A percentile compares a stretch with the other conserved stretches of the same genome.
Evolutionary conservation across 148 eudicot genomes (phyloP).

Genomic region (Persicaria maculosa): DNA sequence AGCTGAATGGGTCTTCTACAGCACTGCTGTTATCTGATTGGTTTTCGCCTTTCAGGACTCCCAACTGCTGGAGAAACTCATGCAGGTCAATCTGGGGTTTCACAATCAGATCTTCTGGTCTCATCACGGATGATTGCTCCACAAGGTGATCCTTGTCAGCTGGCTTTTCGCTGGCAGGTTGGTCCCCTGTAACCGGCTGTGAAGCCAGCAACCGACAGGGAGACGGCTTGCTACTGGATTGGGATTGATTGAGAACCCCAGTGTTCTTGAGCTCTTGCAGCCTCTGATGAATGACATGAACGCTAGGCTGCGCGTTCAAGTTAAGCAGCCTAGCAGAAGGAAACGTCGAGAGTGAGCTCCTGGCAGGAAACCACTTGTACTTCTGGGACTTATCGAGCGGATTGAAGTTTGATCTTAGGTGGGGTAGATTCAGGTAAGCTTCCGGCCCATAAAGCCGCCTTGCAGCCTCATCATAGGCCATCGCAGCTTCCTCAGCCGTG

Average conservation of each 20-base stretch:
- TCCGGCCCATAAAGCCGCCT: constrained; percentile 79
- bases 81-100: constrained; percentile 86
- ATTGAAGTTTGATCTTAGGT: constrained; percentile 58
- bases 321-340: constrained; percentile 56
- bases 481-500: constrained; percentile 91
- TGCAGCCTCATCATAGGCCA: constrained; percentile 97
- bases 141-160: constrained; percentile 8
- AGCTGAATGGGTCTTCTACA: constrained; percentile 11
- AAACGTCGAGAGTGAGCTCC: constrained; percentile 34
- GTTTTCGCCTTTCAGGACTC: constrained; percentile 46
- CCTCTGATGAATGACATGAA: constrained; percentile 70
- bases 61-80: constrained; percentile 80
- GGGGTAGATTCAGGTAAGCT: constrained; percentile 82
- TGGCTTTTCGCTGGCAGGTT: background rate
- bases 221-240: constrained; percentile 23
- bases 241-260: constrained; percentile 18
- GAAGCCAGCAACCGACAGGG: constrained; percentile 12
- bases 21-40: constrained; percentile 6
- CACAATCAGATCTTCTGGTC: constrained; percentile 16
- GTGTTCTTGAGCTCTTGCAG: constrained; percentile 66
- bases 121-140: constrained; percentile 15
- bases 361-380: constrained; percentile 59
- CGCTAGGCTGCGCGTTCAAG: constrained; percentile 70
- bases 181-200: constrained; percentile 5
- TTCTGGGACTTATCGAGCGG: constrained; percentile 69